Evolutionary conservation across 495 filamentous ascomycete genomes (phyloP).

Genomic region (Podospora australis): DNA sequence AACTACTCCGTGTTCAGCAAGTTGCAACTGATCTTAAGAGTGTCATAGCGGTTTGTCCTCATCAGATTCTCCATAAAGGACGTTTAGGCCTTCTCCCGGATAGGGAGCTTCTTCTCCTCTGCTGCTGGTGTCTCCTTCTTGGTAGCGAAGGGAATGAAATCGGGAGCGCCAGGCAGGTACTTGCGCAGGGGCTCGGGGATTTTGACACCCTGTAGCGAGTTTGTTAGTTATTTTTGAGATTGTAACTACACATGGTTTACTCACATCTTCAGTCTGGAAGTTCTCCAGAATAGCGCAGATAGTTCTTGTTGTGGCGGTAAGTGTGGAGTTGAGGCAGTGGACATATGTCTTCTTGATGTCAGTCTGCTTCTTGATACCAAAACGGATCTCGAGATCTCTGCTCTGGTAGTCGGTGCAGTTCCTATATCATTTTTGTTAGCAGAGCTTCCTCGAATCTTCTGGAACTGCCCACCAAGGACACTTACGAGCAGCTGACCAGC

Average conservation of each 20-base stretch:
- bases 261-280: conserved; percentile 81
- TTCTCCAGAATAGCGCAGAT: conserved; percentile 95
- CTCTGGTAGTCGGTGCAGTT: conserved; percentile 97
- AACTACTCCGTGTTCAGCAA: no score
- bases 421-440: conserved; percentile 1
- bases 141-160: conserved; percentile 71
- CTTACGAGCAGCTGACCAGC: conserved; percentile 75
- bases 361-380: conserved; percentile 39
- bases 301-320: conserved; percentile 89
- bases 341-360: conserved; percentile 78
- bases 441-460: not conserved
- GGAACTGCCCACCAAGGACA: not conserved
- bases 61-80: no score
- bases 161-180: conserved; percentile 83
- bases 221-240: not conserved
- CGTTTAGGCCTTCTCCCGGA: no score
- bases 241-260: conserved; percentile 14
- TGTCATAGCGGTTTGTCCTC: no score
- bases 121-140: conserved; percentile 25
- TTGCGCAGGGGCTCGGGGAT: conserved; percentile 80
- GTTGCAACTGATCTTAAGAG: no score
- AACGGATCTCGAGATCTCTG: conserved; percentile 70
- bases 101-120: conserved; percentile 32
- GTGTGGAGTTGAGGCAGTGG: conserved; percentile 84
- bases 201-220: conserved; percentile 56